These are phyloP conservation scores for Lyophyllum semitale DNA, from an alignment of 768 basidiomycete genomes.

Conservation along the genomic window DNA sequence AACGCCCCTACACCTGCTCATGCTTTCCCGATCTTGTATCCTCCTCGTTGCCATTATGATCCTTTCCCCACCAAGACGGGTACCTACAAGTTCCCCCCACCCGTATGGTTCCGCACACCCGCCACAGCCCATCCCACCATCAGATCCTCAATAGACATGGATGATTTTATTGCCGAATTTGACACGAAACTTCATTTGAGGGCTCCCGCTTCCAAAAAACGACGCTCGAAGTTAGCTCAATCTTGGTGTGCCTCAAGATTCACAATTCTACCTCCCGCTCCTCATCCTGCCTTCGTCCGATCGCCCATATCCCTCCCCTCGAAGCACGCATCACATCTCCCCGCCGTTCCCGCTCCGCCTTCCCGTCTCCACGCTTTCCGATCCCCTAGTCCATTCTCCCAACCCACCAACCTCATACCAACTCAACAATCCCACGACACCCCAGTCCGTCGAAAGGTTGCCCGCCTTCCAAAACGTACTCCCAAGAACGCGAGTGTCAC, in stretches of 20 bases:
- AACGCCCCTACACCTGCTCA: slow-evolving; percentile 13
- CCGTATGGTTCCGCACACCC: slow-evolving; percentile 32
- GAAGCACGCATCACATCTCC: background rate
- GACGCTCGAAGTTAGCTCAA: background rate
- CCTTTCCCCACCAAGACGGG: slow-evolving; percentile 12
- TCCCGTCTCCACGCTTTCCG: slow-evolving; percentile 2
- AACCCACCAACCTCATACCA: background rate
- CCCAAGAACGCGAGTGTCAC: background rate
- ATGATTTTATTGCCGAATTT: too few species aligned
- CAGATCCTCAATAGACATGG: background rate
- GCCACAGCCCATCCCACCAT: background rate
- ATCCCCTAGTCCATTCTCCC: too few species aligned
- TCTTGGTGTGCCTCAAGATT: slow-evolving; percentile 24
- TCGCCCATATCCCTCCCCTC: background rate
- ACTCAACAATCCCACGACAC: background rate
- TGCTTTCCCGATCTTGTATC: slow-evolving; percentile 25
- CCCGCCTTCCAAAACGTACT: slow-evolving; percentile 3
- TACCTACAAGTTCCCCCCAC: slow-evolving; percentile 24
- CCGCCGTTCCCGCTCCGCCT: background rate
- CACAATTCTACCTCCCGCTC: slow-evolving; percentile 22
- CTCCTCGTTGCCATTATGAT: slow-evolving; percentile 7
- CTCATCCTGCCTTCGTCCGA: slow-evolving; percentile 27
- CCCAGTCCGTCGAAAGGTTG: background rate
- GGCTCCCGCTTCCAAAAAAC: background rate
- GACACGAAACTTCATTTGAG: too few species aligned